Base-by-base conservation (phyloP, 441 rosid genomes). In the Pelargonium exstipulatum region DNA sequence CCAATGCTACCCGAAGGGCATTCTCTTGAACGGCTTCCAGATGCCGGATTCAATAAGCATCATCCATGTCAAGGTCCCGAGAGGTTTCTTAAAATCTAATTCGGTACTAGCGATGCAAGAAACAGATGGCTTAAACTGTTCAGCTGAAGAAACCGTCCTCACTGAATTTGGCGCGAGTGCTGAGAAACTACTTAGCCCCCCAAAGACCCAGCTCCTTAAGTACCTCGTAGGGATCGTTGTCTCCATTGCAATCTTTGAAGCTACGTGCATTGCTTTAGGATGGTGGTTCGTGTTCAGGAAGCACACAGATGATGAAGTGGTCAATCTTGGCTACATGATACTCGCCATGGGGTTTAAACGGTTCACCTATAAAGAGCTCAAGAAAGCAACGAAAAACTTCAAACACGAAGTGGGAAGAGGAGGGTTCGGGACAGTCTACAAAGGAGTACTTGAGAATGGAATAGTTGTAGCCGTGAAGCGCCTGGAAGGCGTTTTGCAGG, bases 391-490 rank as follows among this genome's bases (percentile, higher is more conserved):
- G 2, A 74, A 16, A 65, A 76, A 79, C 65, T 79, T 76, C 72
- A 26, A 58, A 32, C 49, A 71, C 65, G 78, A 76, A 66, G 42
- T 68, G 4, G 83, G 80, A 4, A 69, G 37, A 14, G 83, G 80
- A 16, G 80, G 75, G 2, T 74, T 62, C 1, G 78, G 74, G 16
- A 62, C 29, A 2, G 78, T 76, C 1, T 76, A 68, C 69, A 73
- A 48, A 58, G 76, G 76, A 4, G 13, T 69, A 17, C 58, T 77
- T 18, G 65, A 40, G 0, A 76, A 69, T 8, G 62, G 69, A 17
- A 74, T 74, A 58, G 71, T 18, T 0, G 76, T 74, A 45, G 80
- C 80, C 0, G 76, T 80, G 26, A 80, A 80, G 61, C 69, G 76
- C 57, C 68, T 80, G 66, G 69, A 24, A 57, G 74, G 68, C 22